Evolutionary conservation across 306 rosid genomes (phyloP), one percentile per base, ranked within the genome.

Genomic region (Macrotyloma uniflorum): DNA sequence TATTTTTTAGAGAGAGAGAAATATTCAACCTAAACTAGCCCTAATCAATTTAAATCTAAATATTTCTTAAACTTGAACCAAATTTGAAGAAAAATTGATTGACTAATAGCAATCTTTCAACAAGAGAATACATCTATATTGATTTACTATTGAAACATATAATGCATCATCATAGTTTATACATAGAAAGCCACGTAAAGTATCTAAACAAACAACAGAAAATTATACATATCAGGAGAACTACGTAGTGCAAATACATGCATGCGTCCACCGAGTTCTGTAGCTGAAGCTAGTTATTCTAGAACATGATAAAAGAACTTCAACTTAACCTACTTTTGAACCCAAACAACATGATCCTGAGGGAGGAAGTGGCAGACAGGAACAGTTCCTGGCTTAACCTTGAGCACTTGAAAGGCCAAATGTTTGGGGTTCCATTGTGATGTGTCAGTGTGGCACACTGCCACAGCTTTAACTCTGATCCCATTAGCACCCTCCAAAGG

Each of bases 301-400:
- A 5, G 13, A 1, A 72, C 4, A 18, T 2, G 12, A 5, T 5
- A 3, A 50, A 19, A 11, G 70, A n/a, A 50, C 64, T 11, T 14
- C 0, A 4, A 59, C 0, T 19, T 33, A 74, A 58, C 81, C 83
- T 78, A 75, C 64, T 85, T 80, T 8, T 86, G 75, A 67, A 88
- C 86, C 98, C 97, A 94, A 8, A 94, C 93, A 49, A 91, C 67
- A 15, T 94, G 97, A 78, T 91, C 97, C 83, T 85, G 77, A 0
- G 98, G 98, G 61, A 94, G 94, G 82, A 91, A 94, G 74, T 94
- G 98, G 83, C 98, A 91, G 4, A 94, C 83, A 0, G 98, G 92
- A 64, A 88, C 87, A 0, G 88, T 89, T 49, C 97, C 98, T 0
- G 96, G 98, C 85, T 85, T 85, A 36, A 94, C 90, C 32, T 91